phyloP scores from a whole-genome alignment of 108 stramenopile species.

The Skeletonema menzelii region DNA sequence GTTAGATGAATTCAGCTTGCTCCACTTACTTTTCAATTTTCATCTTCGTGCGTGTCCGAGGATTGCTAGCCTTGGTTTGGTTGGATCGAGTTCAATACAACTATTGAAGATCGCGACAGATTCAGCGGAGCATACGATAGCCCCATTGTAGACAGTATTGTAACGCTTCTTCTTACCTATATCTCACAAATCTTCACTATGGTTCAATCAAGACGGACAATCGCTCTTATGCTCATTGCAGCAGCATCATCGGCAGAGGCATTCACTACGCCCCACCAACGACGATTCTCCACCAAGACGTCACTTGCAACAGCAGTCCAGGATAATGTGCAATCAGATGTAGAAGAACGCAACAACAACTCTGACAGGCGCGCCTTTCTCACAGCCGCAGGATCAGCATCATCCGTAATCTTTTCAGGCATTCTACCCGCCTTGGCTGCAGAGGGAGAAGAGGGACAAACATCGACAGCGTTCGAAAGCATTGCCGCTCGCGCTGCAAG shows the following conservation, averaged over 20 bases:
- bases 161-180: no score
- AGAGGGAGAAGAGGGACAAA: not conserved
- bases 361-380: constrained; percentile 32
- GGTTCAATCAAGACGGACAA: constrained; percentile 1
- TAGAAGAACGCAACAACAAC: constrained; percentile 11
- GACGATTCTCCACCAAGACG: not conserved
- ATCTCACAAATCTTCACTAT: not conserved
- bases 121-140: no score
- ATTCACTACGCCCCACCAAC: constrained; percentile 9
- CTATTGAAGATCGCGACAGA: no score
- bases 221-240: constrained; percentile 34
- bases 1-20: no score
- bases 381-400: constrained; percentile 9
- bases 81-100: no score
- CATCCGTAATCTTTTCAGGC: constrained; percentile 10
- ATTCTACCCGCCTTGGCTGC: constrained; percentile 2
- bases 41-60: no score
- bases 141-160: no score
- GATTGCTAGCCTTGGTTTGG: no score
- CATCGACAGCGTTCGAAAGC: constrained; percentile 52
- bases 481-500: constrained; percentile 74
- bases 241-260: constrained; percentile 15
- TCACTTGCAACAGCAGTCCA: not conserved
- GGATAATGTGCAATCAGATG: not conserved
- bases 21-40: no score